phyloP scores from a whole-genome alignment of 2,329 filamentous ascomycete species.

The Venturia pyrina region DNA sequence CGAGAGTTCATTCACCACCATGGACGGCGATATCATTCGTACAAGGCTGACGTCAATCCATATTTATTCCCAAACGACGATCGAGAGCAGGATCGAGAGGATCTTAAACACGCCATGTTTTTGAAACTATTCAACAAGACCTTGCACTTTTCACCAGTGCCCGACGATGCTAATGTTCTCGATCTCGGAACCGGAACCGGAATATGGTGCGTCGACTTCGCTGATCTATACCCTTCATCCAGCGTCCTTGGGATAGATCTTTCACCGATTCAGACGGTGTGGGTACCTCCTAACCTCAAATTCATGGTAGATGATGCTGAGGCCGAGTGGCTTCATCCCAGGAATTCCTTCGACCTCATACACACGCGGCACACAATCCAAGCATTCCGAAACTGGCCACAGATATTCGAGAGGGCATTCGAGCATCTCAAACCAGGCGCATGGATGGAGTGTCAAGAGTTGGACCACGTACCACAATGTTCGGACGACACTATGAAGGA shows the following conservation, averaged over 20 bases:
- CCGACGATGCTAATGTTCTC: not conserved
- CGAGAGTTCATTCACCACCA: conserved; percentile 11
- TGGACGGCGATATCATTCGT: conserved; percentile 12
- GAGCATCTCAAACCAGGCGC: conserved; percentile 32
- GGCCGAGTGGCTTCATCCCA: conserved; percentile 18
- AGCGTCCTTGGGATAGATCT: conserved; percentile 31
- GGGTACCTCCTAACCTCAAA: conserved; percentile 31
- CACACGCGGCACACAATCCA: conserved; percentile 42
- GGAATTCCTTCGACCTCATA: conserved; percentile 46
- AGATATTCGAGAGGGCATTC: conserved; percentile 40
- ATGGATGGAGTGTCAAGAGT: conserved; percentile 35
- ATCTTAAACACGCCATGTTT: conserved; percentile 10
- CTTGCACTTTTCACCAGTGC: conserved; percentile 30
- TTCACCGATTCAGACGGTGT: conserved; percentile 31
- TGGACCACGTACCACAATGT: conserved; percentile 18
- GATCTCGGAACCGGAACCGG: conserved; percentile 16
- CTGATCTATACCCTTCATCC: conserved; percentile 26
- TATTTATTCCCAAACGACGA: conserved; percentile 13
- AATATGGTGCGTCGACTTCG: conserved; percentile 30
- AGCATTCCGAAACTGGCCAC: conserved; percentile 44
- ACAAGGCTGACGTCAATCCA: conserved; percentile 7
- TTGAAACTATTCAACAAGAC: conserved; percentile 23
- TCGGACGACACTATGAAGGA: conserved; percentile 31
- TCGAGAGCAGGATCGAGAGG: conserved; percentile 9
- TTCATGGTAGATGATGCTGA: conserved; percentile 32